phyloP scores from a whole-genome alignment of 352 stramenopile species.

The Phytophthora fragariae region DNA sequence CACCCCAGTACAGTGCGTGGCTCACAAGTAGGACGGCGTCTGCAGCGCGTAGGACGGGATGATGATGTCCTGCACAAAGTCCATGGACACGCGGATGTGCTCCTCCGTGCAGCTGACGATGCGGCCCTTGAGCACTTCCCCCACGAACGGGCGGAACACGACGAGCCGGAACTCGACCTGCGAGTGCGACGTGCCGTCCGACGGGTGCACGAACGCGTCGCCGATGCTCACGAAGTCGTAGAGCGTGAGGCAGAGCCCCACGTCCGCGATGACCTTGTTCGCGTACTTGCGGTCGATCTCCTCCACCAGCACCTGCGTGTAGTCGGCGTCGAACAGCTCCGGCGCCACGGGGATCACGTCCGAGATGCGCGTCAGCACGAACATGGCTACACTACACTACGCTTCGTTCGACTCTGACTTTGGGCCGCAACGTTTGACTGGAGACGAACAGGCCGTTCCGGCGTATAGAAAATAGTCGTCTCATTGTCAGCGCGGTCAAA shows the following conservation, averaged over 20 bases:
- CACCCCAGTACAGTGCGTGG: not conserved
- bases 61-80: conserved; percentile 92
- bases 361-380: conserved; percentile 85
- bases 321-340: conserved; percentile 83
- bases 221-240: conserved; percentile 92
- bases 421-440: conserved; percentile 17
- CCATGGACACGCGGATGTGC: conserved; percentile 91
- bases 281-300: conserved; percentile 93
- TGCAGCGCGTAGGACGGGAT: conserved; percentile 90
- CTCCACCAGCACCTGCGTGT: conserved; percentile 86
- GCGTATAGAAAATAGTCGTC: not conserved
- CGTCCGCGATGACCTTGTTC: conserved; percentile 91
- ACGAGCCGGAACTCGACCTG: conserved; percentile 92
- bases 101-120: conserved; percentile 91
- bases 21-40: conserved; percentile 85
- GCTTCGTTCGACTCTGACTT: not conserved
- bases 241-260: conserved; percentile 89
- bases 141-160: conserved; percentile 89
- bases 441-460: not conserved
- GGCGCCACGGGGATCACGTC: conserved; percentile 87
- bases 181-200: conserved; percentile 88
- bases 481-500: not conserved
- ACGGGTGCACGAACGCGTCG: conserved; percentile 85
- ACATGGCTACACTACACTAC: conserved; percentile 51
- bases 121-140: conserved; percentile 89